These are phyloP conservation scores for Pilaira anomala DNA, from an alignment of 192 early-diverging fungal genomes.

Conservation along the genomic window DNA sequence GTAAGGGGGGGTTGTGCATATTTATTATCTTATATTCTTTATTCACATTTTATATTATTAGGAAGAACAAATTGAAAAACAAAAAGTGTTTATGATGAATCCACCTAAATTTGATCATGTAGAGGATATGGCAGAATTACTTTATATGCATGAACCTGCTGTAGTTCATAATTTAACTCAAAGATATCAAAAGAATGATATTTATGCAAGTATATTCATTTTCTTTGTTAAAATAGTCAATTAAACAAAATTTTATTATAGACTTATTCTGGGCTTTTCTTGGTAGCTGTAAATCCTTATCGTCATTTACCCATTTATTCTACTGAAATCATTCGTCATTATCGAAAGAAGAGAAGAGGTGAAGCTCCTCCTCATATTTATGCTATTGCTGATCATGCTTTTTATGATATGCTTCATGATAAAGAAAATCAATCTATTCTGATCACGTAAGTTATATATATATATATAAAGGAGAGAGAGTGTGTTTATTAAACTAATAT, in stretches of 20 bases:
- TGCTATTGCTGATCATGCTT: slow-evolving; percentile 88
- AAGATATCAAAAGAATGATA: slow-evolving; percentile 86
- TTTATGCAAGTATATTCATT: slow-evolving; percentile 69
- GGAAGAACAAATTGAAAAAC: slow-evolving; percentile 19
- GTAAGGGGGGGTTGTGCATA: not conserved
- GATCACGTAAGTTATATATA: slow-evolving; percentile 67
- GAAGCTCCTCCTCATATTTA: slow-evolving; percentile 88
- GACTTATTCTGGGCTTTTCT: slow-evolving; percentile 98
- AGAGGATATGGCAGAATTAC: slow-evolving; percentile 98
- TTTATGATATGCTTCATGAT: slow-evolving; percentile 91
- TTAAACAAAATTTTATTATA: slow-evolving; percentile 18
- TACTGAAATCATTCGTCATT: slow-evolving; percentile 69
- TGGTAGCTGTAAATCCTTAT: slow-evolving; percentile 98
- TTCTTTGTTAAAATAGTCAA: not conserved
- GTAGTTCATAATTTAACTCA: slow-evolving; percentile 93
- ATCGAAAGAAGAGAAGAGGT: slow-evolving; percentile 65
- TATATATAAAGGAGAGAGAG: slow-evolving; percentile 13
- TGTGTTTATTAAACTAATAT: not conserved
- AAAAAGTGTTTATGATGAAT: slow-evolving; percentile 93
- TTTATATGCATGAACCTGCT: slow-evolving; percentile 94
- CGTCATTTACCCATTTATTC: slow-evolving; percentile 88
- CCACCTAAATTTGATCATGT: slow-evolving; percentile 98
- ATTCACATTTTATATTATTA: not conserved
- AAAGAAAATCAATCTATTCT: slow-evolving; percentile 95
- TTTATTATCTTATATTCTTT: too few species aligned